Percentiles rank a stretch among this genome's conserved stretches.
These are phyloP conservation scores for Acer saccharum DNA, from an alignment of 345 rosid species.

Conservation along the genomic window DNA sequence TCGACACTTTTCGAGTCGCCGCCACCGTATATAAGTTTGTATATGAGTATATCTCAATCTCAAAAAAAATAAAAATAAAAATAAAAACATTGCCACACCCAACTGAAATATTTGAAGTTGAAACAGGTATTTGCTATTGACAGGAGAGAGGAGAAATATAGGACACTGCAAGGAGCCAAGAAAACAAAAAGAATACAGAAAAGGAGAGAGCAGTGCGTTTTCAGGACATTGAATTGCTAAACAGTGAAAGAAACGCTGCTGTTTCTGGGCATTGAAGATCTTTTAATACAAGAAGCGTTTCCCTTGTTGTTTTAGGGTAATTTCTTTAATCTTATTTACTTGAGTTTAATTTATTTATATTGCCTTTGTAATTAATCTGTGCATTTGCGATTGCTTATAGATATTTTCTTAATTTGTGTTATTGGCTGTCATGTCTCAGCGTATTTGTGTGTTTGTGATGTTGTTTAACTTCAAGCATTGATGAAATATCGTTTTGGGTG, in stretches of 20 bases:
- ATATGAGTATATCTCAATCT: too few relatives aligned
- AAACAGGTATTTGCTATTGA: not conserved
- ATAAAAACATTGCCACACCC: too few relatives aligned
- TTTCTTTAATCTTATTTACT: not conserved
- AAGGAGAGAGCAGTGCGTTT: not conserved
- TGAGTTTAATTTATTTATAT: not conserved
- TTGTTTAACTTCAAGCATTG: not conserved
- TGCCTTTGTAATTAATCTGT: not conserved
- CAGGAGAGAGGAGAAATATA: not conserved
- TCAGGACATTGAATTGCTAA: not conserved
- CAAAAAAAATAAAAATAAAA: too few relatives aligned
- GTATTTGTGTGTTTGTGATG: not conserved
- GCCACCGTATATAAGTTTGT: too few relatives aligned
- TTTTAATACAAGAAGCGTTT: not conserved
- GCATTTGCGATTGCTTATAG: not conserved
- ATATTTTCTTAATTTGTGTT: not conserved
- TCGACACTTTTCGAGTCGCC: too few relatives aligned
- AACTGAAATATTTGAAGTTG: not conserved
- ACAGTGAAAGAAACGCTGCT: not conserved
- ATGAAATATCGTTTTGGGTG: not conserved
- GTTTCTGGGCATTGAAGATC: not conserved
- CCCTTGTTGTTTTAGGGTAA: not conserved
- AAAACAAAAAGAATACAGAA: not conserved
- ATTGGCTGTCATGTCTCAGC: not conserved
- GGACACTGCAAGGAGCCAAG: not conserved